These are phyloP conservation scores for Aspergillus sp. DNA, from an alignment of 2,329 filamentous ascomycete species.

Conservation along the genomic window DNA sequence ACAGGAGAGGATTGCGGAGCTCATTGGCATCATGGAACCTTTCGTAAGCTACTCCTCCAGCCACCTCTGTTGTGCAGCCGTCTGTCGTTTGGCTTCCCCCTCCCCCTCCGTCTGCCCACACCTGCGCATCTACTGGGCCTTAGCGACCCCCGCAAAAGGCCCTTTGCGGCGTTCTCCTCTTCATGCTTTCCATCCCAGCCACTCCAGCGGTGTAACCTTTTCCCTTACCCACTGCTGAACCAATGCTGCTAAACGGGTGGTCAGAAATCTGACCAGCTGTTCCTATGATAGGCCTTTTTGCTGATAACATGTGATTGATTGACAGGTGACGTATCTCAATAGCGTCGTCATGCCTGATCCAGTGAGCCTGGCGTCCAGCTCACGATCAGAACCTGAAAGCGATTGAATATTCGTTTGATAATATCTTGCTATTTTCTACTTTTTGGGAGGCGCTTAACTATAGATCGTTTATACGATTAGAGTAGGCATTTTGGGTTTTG, in stretches of 20 bases:
- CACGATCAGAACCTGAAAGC: constrained; percentile 19
- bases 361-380: constrained; percentile 35
- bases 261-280: constrained; percentile 1
- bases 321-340: constrained; percentile 62
- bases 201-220: constrained; percentile 12
- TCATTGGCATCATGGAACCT: constrained; percentile 61
- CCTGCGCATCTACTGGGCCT: constrained; percentile 17
- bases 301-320: constrained; percentile 19
- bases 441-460: neutral
- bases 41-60: constrained; percentile 57
- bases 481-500: neutral
- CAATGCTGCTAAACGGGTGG: constrained; percentile 5
- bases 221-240: constrained; percentile 11
- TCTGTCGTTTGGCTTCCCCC: constrained; percentile 13
- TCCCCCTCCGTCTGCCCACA: constrained; percentile 13
- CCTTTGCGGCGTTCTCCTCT: constrained; percentile 8
- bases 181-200: constrained; percentile 11
- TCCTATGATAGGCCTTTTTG: constrained; percentile 5
- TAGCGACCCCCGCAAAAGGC: constrained; percentile 12
- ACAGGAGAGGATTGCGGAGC: constrained; percentile 55
- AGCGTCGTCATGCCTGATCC: constrained; percentile 65
- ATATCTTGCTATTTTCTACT: neutral
- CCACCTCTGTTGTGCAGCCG: constrained; percentile 12
- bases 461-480: neutral
- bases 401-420: neutral